phyloP scores from a whole-genome alignment of 2,329 filamentous ascomycete species.

The Calonectria naviculata region DNA sequence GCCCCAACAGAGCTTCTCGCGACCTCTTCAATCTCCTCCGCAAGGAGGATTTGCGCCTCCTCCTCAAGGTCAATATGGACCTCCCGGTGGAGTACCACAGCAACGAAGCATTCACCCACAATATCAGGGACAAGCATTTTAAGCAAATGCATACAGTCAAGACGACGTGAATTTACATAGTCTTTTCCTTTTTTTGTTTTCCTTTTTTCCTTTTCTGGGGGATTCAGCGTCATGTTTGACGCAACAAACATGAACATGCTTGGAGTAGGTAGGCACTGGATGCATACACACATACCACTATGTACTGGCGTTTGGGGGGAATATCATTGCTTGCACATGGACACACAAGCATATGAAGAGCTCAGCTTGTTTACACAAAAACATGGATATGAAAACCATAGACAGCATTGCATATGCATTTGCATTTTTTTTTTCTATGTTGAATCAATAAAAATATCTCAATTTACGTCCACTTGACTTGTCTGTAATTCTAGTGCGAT shows the following conservation, averaged over 20 bases:
- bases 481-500: neutral
- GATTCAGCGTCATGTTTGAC: constrained; percentile 15
- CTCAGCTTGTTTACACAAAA: constrained; percentile 19
- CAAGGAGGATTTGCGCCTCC: constrained; percentile 43
- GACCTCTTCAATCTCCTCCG: constrained; percentile 45
- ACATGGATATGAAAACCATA: constrained; percentile 16
- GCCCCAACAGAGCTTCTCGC: constrained; percentile 43
- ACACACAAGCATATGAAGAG: constrained; percentile 19
- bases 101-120: constrained; percentile 40
- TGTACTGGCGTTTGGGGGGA: constrained; percentile 32
- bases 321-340: constrained; percentile 24
- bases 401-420: constrained; percentile 8
- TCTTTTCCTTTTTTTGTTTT: neutral
- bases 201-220: neutral
- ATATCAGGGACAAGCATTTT: constrained; percentile 52
- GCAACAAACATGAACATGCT: constrained; percentile 23
- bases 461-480: neutral
- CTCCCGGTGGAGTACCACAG: constrained; percentile 31
- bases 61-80: constrained; percentile 44
- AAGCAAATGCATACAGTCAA: constrained; percentile 4
- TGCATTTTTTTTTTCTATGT: neutral
- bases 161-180: neutral
- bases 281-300: constrained; percentile 26
- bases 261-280: constrained; percentile 26
- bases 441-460: neutral